Conservation (phyloP, 2,329 filamentous ascomycete genomes). For the Hypoxylon rubiginosum region DNA sequence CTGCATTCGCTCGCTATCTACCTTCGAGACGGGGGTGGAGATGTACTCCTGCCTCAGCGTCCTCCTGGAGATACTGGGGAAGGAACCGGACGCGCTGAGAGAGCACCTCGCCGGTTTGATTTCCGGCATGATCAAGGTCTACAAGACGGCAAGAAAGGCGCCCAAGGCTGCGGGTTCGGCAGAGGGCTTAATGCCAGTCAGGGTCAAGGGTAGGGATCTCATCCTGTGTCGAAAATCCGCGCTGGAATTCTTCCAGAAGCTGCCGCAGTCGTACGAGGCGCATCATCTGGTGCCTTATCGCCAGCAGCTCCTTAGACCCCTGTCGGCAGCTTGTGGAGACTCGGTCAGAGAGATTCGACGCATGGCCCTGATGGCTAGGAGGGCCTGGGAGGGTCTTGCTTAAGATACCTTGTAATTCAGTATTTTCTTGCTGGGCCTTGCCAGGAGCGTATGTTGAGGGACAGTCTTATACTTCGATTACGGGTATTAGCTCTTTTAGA, state of each 20-base stretch:
- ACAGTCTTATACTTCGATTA: not conserved
- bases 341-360: constrained; percentile 65
- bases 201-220: constrained; percentile 37
- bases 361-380: constrained; percentile 63
- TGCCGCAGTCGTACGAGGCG: constrained; percentile 65
- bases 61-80: constrained; percentile 62
- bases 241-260: constrained; percentile 61
- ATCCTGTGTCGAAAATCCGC: constrained; percentile 61
- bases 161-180: constrained; percentile 26
- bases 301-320: constrained; percentile 60
- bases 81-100: constrained; percentile 61
- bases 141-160: constrained; percentile 50
- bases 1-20: constrained; percentile 62
- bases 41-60: constrained; percentile 63
- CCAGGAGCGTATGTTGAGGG: not conserved
- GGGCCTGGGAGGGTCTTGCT: constrained; percentile 60
- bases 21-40: constrained; percentile 58
- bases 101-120: constrained; percentile 65
- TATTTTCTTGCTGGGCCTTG: constrained; percentile 3
- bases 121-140: constrained; percentile 57
- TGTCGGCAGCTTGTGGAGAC: constrained; percentile 67
- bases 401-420: constrained; percentile 42
- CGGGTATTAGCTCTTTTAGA: not conserved
- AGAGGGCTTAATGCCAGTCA: constrained; percentile 13
- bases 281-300: constrained; percentile 61